A percentile compares a stretch with the other conserved stretches of the same genome.
Evolutionary conservation across 495 filamentous ascomycete genomes (phyloP).

Genomic region (Xylaria scruposa): DNA sequence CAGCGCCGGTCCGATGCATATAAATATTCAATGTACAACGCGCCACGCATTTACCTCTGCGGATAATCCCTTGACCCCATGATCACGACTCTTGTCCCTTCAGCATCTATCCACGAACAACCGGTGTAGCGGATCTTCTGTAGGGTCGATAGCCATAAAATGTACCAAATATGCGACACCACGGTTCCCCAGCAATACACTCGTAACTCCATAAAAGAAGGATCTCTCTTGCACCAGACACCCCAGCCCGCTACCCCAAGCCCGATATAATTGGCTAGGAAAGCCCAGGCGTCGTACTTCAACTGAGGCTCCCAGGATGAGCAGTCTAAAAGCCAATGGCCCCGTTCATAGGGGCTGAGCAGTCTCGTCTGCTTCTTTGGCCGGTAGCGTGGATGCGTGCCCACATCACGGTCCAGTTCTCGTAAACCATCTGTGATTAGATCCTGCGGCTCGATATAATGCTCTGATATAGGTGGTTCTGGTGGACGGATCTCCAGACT

Average conservation of each 20-base stretch:
- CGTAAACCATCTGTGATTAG: constrained; percentile 62
- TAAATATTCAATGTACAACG: background rate
- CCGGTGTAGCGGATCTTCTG: constrained; percentile 60
- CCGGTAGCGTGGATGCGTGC: constrained; percentile 56
- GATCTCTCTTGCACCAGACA: constrained; percentile 53
- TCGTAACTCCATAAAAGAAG: constrained; percentile 49
- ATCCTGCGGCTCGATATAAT: constrained; percentile 31
- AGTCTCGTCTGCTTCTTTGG: constrained; percentile 57
- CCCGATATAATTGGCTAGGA: constrained; percentile 63
- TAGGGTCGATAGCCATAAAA: constrained; percentile 69
- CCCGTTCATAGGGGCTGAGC: constrained; percentile 65
- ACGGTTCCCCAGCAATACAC: constrained; percentile 73
- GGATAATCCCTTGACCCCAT: constrained; percentile 40
- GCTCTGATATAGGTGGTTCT: constrained; percentile 35
- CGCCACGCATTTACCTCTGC: background rate
- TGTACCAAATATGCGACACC: constrained; percentile 66
- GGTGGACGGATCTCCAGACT: constrained; percentile 48
- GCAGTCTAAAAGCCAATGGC: constrained; percentile 69
- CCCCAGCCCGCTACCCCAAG: constrained; percentile 72
- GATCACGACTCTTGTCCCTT: constrained; percentile 55
- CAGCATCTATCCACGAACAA: constrained; percentile 63
- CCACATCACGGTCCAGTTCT: constrained; percentile 59
- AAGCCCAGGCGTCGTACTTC: constrained; percentile 64
- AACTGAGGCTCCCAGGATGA: constrained; percentile 48
- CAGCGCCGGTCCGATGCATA: background rate